phyloP scores from a whole-genome alignment of 768 basidiomycete genomes.

The Kwoniella newhampshirensis region DNA sequence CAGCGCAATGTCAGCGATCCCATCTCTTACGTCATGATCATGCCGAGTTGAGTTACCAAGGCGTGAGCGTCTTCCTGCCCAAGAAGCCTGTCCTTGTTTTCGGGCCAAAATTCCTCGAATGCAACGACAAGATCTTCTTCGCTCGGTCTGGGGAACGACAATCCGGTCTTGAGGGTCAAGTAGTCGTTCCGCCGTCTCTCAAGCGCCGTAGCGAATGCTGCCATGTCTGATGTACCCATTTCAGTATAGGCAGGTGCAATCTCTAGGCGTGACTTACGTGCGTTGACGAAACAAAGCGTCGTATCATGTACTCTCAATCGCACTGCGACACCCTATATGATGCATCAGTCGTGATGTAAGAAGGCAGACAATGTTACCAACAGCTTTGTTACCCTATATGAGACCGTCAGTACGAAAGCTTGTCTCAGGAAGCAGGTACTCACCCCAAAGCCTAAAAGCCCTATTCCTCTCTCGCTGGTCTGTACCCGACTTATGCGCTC shows the following conservation, averaged over 20 bases:
- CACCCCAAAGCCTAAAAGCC: slow-evolving; percentile 43
- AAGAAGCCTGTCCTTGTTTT: slow-evolving; percentile 16
- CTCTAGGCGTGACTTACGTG: slow-evolving; percentile 31
- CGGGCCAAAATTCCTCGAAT: slow-evolving; percentile 36
- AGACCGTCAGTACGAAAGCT: not conserved
- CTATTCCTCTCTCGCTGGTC: slow-evolving; percentile 42
- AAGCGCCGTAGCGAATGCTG: slow-evolving; percentile 42
- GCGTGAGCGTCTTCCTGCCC: slow-evolving; percentile 31
- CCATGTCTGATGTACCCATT: slow-evolving; percentile 32
- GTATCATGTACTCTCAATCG: slow-evolving; percentile 42
- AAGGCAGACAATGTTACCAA: slow-evolving; percentile 15
- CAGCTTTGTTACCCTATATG: slow-evolving; percentile 46
- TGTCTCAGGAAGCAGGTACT: slow-evolving; percentile 1
- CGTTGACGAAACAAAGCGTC: slow-evolving; percentile 42
- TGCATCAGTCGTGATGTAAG: too few relatives aligned
- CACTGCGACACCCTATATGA: slow-evolving; percentile 36
- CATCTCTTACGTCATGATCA: not conserved
- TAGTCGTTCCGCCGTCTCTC: slow-evolving; percentile 40
- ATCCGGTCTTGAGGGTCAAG: slow-evolving; percentile 18
- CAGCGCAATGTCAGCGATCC: not conserved
- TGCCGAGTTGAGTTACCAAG: slow-evolving; percentile 12
- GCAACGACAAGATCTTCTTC: slow-evolving; percentile 22
- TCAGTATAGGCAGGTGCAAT: slow-evolving; percentile 2
- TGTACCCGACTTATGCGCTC: slow-evolving; percentile 24
- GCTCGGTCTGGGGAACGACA: slow-evolving; percentile 29